Percentiles rank a stretch among this genome's conserved stretches.
phyloP scores from a whole-genome alignment of 2,329 filamentous ascomycete genomes.

The Chaetomiaceae sp. region DNA sequence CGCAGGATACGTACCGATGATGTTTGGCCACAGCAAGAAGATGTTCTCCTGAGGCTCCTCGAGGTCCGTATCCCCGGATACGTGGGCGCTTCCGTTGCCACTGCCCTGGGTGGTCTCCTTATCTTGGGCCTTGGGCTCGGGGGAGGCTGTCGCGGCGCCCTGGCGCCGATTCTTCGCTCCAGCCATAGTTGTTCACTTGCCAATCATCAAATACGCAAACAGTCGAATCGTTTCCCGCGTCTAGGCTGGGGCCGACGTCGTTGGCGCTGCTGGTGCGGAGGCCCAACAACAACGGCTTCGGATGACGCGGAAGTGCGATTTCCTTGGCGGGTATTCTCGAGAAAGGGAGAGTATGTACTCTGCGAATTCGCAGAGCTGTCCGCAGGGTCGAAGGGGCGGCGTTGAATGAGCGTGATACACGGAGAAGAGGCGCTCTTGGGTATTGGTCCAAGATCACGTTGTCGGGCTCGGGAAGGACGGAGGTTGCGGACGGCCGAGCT shows the following conservation, averaged over 20 bases:
- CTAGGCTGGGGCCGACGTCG: background rate
- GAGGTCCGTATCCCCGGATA: conserved; percentile 34
- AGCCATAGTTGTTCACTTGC: conserved; percentile 23
- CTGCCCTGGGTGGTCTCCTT: conserved; percentile 21
- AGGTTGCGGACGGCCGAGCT: background rate
- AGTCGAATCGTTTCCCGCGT: background rate
- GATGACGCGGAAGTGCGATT: conserved; percentile 11
- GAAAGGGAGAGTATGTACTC: too few species aligned
- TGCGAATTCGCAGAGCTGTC: too few species aligned
- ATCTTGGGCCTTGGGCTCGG: conserved; percentile 12
- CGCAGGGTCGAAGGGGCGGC: background rate
- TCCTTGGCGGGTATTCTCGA: too few species aligned
- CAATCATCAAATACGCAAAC: conserved; percentile 3
- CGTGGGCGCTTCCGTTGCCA: conserved; percentile 39
- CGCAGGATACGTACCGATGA: conserved; percentile 59
- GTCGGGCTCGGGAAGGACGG: conserved; percentile 7
- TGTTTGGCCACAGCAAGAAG: conserved; percentile 75
- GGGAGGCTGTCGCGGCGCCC: conserved; percentile 16
- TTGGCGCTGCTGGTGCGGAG: background rate
- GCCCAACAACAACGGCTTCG: conserved; percentile 13
- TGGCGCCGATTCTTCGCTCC: conserved; percentile 29
- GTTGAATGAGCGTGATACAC: conserved; percentile 5
- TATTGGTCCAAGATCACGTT: too few species aligned
- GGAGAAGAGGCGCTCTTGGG: too few species aligned
- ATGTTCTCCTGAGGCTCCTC: conserved; percentile 61